Base-by-base conservation (phyloP, 345 rosid genomes). In the Salix arbutifolia region DNA sequence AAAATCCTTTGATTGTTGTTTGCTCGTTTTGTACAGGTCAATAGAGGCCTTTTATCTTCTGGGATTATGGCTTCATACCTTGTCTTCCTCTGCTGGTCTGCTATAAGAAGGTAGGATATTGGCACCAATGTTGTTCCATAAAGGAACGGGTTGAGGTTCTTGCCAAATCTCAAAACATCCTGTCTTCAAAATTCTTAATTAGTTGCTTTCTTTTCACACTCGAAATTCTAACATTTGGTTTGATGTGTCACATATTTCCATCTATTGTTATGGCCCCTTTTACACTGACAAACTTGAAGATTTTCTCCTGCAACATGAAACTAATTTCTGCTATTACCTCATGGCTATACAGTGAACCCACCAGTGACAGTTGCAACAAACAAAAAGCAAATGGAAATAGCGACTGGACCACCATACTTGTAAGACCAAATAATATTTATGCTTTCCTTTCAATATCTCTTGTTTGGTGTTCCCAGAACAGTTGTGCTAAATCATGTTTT, bases 71-170 rank as follows among this genome's bases (percentile, higher is more conserved):
- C 97, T 73, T 85, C 89, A 11, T 94, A 94, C 86, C 76, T 94
- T 72, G 93, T 92, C 69, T 94, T 92, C 85, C 85, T 94, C 69
- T 94, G 97, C 79, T 94, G 98, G 98, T 92, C 93, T 81, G 98
- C 97, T 4, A 80, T 94, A 81, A 90, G 98, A 88, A 94, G 98
- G 98, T 92, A 75, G 77, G 80, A 52, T 56, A 31, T 69, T 14
- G 53, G 4, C 58, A n/a, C 56, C 14, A 42, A 6, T 73, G 13
- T 48, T 64, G 6, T 31, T 46, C 58, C 31, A 70, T 44, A 25
- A n/a, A 62, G 26, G 33, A 46, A 65, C 25, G 17, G 21, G n/a
- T 50, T 61, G 72, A 53, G 40, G 72, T 58, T 25, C 3, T 42
- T 23, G 5, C 30, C 16, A 26, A 23, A 62, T 23, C 66, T n/a